A percentile compares a stretch with the other conserved stretches of the same genome.
Evolutionary conservation across 495 filamentous ascomycete genomes (phyloP).

Genomic region (Lepraria neglecta): DNA sequence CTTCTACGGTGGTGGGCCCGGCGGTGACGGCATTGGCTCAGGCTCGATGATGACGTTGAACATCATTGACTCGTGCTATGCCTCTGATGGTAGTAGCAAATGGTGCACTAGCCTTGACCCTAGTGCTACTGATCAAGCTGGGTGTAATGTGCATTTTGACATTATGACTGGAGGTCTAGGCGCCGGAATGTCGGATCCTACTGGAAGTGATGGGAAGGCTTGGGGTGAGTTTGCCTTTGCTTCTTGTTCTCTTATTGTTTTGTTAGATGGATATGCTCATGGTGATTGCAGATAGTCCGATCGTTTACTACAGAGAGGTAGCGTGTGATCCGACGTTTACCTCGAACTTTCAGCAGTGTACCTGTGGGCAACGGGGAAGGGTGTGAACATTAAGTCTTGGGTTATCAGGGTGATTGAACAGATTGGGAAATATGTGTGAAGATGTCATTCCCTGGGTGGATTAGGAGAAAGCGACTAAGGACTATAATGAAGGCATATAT

Average conservation of each 20-base stretch:
- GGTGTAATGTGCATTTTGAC: constrained; percentile 23
- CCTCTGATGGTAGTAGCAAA: not conserved
- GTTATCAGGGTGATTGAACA: too few species aligned
- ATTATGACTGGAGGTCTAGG: constrained; percentile 16
- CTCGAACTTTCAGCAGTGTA: not conserved
- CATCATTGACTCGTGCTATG: constrained; percentile 22
- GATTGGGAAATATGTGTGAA: too few species aligned
- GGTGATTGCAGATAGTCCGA: constrained; percentile 5
- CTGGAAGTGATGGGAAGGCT: constrained; percentile 17
- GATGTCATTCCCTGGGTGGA: too few species aligned
- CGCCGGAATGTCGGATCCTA: not conserved
- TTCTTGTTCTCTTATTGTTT: not conserved
- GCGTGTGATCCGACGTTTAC: not conserved
- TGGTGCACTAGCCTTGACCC: constrained; percentile 20
- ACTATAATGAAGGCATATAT: too few species aligned
- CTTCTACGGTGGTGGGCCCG: not conserved
- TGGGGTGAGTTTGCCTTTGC: constrained; percentile 12
- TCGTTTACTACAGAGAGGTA: constrained; percentile 14
- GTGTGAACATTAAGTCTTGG: too few species aligned
- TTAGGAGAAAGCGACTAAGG: too few species aligned
- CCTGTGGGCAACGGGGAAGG: not conserved
- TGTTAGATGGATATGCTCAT: not conserved
- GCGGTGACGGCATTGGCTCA: constrained; percentile 2
- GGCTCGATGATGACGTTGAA: constrained; percentile 18
- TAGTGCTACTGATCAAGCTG: constrained; percentile 15